phyloP scores from a whole-genome alignment of 1,284 basidiomycete species.

The Apiotrichum domesticum region DNA sequence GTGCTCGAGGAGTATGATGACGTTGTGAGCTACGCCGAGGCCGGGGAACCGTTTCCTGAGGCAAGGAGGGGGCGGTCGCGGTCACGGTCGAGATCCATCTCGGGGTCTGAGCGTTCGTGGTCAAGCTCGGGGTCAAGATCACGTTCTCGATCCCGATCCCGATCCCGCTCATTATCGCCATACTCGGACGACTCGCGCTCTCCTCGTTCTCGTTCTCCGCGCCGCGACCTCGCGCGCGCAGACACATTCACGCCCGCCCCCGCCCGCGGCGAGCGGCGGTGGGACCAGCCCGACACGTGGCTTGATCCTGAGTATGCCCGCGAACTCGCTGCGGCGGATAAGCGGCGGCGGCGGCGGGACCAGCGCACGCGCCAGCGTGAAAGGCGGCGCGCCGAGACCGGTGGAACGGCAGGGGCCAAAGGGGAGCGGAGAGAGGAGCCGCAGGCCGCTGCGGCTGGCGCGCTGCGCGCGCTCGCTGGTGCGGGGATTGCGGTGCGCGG shows the following conservation, averaged over 20 bases:
- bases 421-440: not conserved
- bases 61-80: not conserved
- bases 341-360: constrained; percentile 3
- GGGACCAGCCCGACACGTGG: constrained; percentile 42
- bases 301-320: constrained; percentile 33
- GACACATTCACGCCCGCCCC: constrained; percentile 30
- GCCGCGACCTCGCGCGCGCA: constrained; percentile 14
- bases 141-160: constrained; percentile 1
- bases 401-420: not conserved
- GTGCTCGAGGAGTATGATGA: constrained; percentile 73
- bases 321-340: not conserved
- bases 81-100: not conserved
- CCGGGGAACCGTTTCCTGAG: not conserved
- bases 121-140: not conserved
- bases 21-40: constrained; percentile 55
- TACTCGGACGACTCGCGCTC: constrained; percentile 4
- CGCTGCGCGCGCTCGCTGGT: constrained; percentile 1
- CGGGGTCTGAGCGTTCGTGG: not conserved
- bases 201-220: constrained; percentile 5
- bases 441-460: not conserved
- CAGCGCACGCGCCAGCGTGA: constrained; percentile 1
- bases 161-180: constrained; percentile 1
- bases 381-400: not conserved
- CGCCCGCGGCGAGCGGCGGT: constrained; percentile 21
- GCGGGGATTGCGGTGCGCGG: constrained; percentile 15